Conservation (phyloP, 1,284 basidiomycete genomes). For the Heliocybe sulcata region DNA sequence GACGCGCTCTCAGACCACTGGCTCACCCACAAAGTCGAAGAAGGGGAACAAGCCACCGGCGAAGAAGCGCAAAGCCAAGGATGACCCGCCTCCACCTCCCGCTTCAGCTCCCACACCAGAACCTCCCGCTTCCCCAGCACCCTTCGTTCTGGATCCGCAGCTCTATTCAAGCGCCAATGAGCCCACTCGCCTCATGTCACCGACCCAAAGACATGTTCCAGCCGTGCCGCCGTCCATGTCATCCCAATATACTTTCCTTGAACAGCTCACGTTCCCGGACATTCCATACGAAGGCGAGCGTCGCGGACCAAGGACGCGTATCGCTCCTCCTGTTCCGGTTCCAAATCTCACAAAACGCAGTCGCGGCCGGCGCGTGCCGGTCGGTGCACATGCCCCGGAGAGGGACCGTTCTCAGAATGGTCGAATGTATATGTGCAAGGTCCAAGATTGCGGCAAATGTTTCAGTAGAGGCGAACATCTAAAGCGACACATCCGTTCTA, state of each 20-base stretch:
- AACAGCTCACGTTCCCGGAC: neutral
- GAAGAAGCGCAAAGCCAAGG: neutral
- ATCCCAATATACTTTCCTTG: neutral
- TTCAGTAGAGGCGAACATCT: slow-evolving; percentile 74
- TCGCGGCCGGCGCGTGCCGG: slow-evolving; percentile 62
- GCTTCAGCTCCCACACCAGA: neutral
- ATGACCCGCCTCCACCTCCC: neutral
- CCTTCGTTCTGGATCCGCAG: neutral
- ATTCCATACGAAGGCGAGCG: neutral
- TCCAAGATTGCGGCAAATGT: slow-evolving; percentile 62
- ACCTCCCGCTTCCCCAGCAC: neutral
- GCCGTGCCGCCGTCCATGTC: neutral
- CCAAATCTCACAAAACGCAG: slow-evolving; percentile 69
- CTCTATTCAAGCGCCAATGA: neutral
- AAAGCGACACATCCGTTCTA: slow-evolving; percentile 68
- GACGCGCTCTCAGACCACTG: neutral
- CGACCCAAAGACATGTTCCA: neutral
- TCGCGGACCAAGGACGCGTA: neutral
- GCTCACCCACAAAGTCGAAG: neutral
- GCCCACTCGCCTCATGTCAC: neutral
- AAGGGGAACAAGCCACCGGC: neutral
- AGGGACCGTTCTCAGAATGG: slow-evolving; percentile 28
- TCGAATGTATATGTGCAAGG: slow-evolving; percentile 54
- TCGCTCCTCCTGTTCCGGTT: slow-evolving; percentile 47
- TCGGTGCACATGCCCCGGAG: slow-evolving; percentile 20